Evolutionary conservation across 495 filamentous ascomycete species (phyloP), one percentile per base, ranked within the genome.

Genomic region (Penicillium salamii): DNA sequence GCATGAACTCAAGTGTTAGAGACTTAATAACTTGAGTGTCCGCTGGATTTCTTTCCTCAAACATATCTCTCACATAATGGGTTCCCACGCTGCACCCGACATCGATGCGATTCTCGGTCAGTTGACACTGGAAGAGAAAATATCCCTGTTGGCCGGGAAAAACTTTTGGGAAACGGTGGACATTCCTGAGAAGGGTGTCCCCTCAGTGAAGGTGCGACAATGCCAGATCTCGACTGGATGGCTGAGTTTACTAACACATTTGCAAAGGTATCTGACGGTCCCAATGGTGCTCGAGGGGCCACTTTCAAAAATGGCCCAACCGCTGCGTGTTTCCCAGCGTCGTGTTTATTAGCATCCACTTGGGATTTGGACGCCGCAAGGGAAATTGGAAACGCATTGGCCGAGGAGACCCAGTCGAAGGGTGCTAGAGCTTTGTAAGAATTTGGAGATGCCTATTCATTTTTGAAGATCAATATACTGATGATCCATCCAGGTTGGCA

Each of bases 371-470:
- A 71, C 2, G 70, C 86, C 11, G 68, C 83, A 21, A 59, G 66
- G 47, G 53, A 71, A 41, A 69, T 77, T 4, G 83, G 83, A 32
- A 61, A 60, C 29, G 60, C 70, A 5, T 73, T 88, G 62, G 83
- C 74, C 8, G 68, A 76, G 14, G 82, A 86, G 57, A 70, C 78
- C 11, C 77, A 73, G 37, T 70, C 78, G 2, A 84, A 84, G 62
- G 77, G 79, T 17, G 80, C 77, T 13, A 14, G 36, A 12, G 36
- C 36, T 21, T 18, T 39, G 36, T 39, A 21, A 39, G 36, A 19
- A 23, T 39, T n/a, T 18, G 18, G 5, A 32, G 12, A 13, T 3
- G 12, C 12, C 29, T 13, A 37, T 9, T 14, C 4, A 1, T 4
- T 12, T 13, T 21, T 9, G 18, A 37, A 23, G 12, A 39, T 12